Base-by-base conservation (phyloP, 2,329 filamentous ascomycete species). In the Pseudogymnoascus sp. region DNA sequence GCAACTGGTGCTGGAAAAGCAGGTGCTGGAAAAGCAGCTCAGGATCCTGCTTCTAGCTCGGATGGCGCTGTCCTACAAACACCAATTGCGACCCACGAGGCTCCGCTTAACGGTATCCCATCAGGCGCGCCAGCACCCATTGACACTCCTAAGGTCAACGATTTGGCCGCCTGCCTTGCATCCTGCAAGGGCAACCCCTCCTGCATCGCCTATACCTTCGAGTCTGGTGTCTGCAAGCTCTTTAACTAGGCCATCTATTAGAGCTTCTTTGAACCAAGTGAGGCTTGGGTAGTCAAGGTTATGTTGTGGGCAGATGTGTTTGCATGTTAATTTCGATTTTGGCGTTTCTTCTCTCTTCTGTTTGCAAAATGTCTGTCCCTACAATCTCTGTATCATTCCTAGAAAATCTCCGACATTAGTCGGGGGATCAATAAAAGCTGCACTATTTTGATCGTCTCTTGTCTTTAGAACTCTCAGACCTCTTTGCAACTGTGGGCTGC, bases 161-260 rank as follows among this genome's bases (percentile, higher is more conserved):
- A 37, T 41, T 61, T 64, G 38, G 55, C 58, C 31, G 61, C 61
- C 58, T 64, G 63, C 63, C 61, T 64, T 18, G 61, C 61, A 14
- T 38, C 63, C 21, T 64, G 63, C 52, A 64, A 55, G 33, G 61
- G 61, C 16, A 64, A 64, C 55, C 61, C 63, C 11, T 28, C 61
- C 28, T 64, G 63, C 31, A 41, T 63, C 40, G 58, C 43, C 25
- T 64, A 64, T 41, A 61, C 61, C 41, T 64, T 64, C 61, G 37
- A 28, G 16, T 62, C 63, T 38, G 61, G 61, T 58, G 38, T 59
- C 61, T 64, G 63, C 55, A 63, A 55, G 14, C 61, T 64, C n/a
- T 64, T 35, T 33, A 45, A 43, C 18, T 40, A 40, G 4, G 38
- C n/a, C n/a, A 40, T 40, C n/a, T 40, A 40, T 40, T 40, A 18